Conservation (phyloP, 345 rosid species). For the Boechera divaricarpa region DNA sequence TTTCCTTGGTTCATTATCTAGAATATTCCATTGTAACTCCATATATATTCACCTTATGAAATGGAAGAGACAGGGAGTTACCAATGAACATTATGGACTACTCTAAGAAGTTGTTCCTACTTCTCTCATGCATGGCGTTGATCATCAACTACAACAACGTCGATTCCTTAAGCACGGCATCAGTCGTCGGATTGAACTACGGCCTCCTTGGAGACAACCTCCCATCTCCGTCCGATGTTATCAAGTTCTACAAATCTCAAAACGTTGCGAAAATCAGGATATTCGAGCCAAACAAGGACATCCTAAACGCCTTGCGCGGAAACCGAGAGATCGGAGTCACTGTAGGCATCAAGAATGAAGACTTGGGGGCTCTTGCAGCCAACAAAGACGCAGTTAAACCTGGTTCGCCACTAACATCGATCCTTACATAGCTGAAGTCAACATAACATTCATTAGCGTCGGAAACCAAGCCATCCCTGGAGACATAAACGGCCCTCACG, state of each 20-base stretch:
- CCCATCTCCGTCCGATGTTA: constrained; percentile 45
- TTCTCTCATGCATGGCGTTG: neutral
- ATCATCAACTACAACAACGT: neutral
- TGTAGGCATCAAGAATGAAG: constrained; percentile 45
- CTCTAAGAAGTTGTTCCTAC: neutral
- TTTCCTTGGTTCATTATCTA: too few relatives aligned
- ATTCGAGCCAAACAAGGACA: constrained; percentile 20
- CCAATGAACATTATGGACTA: too few relatives aligned
- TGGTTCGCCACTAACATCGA: constrained; percentile 43
- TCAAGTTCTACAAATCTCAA: constrained; percentile 42
- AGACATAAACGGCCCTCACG: neutral
- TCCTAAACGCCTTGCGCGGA: too few relatives aligned
- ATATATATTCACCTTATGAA: too few relatives aligned
- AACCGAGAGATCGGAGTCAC: constrained; percentile 13
- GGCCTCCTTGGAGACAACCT: constrained; percentile 54
- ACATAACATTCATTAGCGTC: constrained; percentile 34
- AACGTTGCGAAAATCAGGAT: constrained; percentile 37
- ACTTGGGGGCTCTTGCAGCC: constrained; percentile 33
- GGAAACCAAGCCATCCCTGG: constrained; percentile 57
- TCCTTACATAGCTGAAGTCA: constrained; percentile 37
- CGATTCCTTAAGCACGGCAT: neutral
- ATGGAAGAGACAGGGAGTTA: too few relatives aligned
- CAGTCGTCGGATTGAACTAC: constrained; percentile 47
- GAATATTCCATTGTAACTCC: too few relatives aligned
- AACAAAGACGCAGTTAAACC: constrained; percentile 16